phyloP scores from a whole-genome alignment of 345 rosid species.

The Atalantia buxifolia region DNA sequence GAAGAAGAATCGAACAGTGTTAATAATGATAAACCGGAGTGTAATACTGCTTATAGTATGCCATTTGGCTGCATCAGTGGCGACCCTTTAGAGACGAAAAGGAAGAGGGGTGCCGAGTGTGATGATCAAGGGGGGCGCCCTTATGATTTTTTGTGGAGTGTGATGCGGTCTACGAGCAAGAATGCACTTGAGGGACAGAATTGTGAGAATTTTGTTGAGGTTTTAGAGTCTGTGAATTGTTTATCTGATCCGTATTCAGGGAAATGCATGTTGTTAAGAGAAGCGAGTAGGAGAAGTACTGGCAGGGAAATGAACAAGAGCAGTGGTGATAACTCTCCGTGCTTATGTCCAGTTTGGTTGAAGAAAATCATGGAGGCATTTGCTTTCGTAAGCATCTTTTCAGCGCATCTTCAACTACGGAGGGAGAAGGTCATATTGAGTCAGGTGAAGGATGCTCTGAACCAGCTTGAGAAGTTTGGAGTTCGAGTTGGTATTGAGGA shows the following conservation, averaged over 20 bases:
- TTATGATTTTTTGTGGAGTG: constrained; percentile 41
- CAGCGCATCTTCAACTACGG: constrained; percentile 40
- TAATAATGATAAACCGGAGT: not conserved
- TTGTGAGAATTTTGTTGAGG: constrained; percentile 54
- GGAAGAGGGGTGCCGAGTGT: constrained; percentile 34
- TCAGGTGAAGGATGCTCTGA: constrained; percentile 46
- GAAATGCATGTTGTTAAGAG: constrained; percentile 46
- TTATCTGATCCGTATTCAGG: constrained; percentile 47
- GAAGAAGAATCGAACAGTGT: constrained; percentile 23
- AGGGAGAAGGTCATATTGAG: constrained; percentile 33
- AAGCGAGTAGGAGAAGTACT: constrained; percentile 11
- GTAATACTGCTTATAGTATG: not conserved
- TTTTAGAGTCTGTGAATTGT: constrained; percentile 61
- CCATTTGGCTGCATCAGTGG: constrained; percentile 17
- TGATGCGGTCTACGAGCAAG: constrained; percentile 38
- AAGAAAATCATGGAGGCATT: constrained; percentile 59
- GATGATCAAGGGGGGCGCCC: constrained; percentile 28
- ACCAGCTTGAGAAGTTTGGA: constrained; percentile 46
- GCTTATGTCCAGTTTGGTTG: constrained; percentile 84
- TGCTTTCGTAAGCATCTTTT: constrained; percentile 56
- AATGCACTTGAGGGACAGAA: constrained; percentile 47
- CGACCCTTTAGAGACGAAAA: constrained; percentile 29
- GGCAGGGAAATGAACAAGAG: constrained; percentile 5
- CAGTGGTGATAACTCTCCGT: constrained; percentile 10
- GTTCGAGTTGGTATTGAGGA: constrained; percentile 48